Base-by-base conservation (phyloP, 306 rosid species). In the Medicago lupulina region DNA sequence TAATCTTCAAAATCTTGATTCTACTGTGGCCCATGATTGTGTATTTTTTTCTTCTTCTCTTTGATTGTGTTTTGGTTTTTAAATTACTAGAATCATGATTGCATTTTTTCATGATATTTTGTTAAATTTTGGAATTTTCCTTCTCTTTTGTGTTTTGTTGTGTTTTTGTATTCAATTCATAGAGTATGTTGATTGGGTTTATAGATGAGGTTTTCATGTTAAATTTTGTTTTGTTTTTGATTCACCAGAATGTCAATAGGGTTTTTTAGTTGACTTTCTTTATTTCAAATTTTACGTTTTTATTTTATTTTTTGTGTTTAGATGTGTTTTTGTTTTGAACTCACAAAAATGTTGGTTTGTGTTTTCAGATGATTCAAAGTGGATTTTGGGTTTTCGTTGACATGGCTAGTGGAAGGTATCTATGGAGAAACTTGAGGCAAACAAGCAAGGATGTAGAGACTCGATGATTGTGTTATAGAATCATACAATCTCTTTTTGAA, bases 381-480 rank as follows among this genome's bases (percentile, higher is more conserved):
- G 87, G 86, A n/a, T 86, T 89, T 77, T 89, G 97, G 96, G 86
- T 77, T 9, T 87, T 88, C 14, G 79, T 89, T 36, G 96, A 92
- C 78, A 89, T 88, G 97, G 92, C 93, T 53, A 92, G 91, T 69
- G 97, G 97, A 73, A 89, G 85, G 78, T 92, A 88, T 75, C 79
- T 88, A 62, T 92, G 97, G 97, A 85, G 90, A 84, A 88, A 89
- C 79, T 54, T 89, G 63, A 86, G 55, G 81, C 75, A 76, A 44
- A 75, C 60, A 69, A 81, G 75, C 47, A 69, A 58, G 13, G 76
- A 70, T 19, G 67, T 16, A 0, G 81, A 76, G 7, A 16, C 0
- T n/a, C 2, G 54, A 2, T 25, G 28, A 58, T 64, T 59, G 16
- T 40, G 28, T 23, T 49, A 18, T 36, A 9, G 44, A 74, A 62